A percentile compares a stretch with the other conserved stretches of the same genome.
Evolutionary conservation across 768 basidiomycete species (phyloP).

Genomic region (Kwoniella sp.): DNA sequence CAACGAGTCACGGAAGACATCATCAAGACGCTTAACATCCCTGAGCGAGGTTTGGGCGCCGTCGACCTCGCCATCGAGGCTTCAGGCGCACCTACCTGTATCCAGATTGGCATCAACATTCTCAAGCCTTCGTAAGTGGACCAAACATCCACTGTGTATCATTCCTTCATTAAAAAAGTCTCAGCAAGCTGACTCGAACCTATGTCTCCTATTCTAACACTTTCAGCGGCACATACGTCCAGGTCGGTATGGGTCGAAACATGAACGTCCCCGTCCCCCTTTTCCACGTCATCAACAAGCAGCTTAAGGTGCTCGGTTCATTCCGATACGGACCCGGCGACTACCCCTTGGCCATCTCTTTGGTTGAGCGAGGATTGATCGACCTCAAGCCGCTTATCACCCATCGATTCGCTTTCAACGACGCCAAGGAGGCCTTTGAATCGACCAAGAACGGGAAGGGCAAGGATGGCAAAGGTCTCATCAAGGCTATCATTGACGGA

Average conservation of each 20-base stretch:
- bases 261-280: conserved; percentile 71
- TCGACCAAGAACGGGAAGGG: conserved; percentile 77
- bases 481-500: conserved; percentile 28
- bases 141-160: neutral
- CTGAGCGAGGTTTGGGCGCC: conserved; percentile 68
- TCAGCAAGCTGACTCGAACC: neutral
- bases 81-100: conserved; percentile 86
- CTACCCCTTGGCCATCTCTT: conserved; percentile 71
- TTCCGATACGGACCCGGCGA: conserved; percentile 64
- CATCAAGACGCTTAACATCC: conserved; percentile 64
- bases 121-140: conserved; percentile 64
- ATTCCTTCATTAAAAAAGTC: neutral
- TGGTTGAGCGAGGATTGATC: conserved; percentile 78
- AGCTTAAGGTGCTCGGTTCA: conserved; percentile 79
- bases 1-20: conserved; percentile 21
- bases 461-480: conserved; percentile 67
- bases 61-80: conserved; percentile 89
- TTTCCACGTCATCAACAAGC: conserved; percentile 70
- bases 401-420: conserved; percentile 62
- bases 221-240: conserved; percentile 46
- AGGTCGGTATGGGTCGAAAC: conserved; percentile 87
- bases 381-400: conserved; percentile 86
- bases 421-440: conserved; percentile 77
- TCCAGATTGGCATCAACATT: conserved; percentile 77
- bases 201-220: neutral